Evolutionary conservation across 139 green algal species (phyloP), one percentile per base, ranked within the genome.

Genomic region (Trebouxia sp.): DNA sequence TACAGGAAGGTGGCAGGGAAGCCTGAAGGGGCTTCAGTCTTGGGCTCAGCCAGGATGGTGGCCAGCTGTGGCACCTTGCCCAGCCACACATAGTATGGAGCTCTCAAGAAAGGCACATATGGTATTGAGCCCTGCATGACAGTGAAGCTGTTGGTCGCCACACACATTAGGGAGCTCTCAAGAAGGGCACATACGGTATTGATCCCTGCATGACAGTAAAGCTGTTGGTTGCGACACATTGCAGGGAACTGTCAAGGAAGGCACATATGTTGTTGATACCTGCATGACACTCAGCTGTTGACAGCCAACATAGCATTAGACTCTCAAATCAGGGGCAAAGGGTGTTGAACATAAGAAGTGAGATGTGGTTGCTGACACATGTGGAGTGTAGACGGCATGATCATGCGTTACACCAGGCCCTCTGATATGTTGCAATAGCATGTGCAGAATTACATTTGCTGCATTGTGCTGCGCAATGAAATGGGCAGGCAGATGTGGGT

Each of bases 1-100:
- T 99, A 99, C 37, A 99, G 91, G 87, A 99, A 99, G 32, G 96
- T 98, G 30, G 95, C 93, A 17, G 96, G 96, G 85, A 99, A 99
- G 75, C 93, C 82, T 3, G 93, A 84, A 0, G 95, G 95, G 1
- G 92, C 89, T 87, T 97, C 92, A 69, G 93, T 92, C 82, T 88
- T 87, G 79, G 79, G 83, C 79, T 92, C 88, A 65, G 86, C 69
- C 80, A 88, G 66, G 50, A 89, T 76, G 14, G 76, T 90, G 30
- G 84, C 83, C 67, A 89, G 70, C 74, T 84, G 83, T 20, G 86
- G 84, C 38, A 88, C 84, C 43, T 83, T 85, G 20, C 96, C 96
- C 3, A 99, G 56, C 95, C 95, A 98, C 5, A 96, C 90, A 85
- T 97, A 99, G 87, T 91, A 99, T 41, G 96, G 96, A 3, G 94